Conservation (phyloP, 2,329 filamentous ascomycete species). For the Sporothrix inflata region DNA sequence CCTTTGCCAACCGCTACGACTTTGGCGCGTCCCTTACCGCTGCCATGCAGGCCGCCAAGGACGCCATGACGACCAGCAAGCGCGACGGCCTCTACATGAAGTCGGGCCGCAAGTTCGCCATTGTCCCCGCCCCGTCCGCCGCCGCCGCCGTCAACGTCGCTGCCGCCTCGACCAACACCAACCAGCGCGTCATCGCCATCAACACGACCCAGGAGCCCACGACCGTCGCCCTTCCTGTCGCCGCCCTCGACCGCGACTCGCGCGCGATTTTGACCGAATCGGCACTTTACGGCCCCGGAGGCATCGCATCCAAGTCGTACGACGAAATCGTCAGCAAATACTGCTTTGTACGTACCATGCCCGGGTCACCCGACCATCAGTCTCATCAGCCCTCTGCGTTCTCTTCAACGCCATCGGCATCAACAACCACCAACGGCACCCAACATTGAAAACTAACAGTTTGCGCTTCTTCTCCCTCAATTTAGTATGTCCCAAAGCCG, state of each 20-base stretch:
- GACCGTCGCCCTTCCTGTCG: constrained; percentile 21
- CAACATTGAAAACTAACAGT: constrained; percentile 27
- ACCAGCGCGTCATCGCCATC: constrained; percentile 27
- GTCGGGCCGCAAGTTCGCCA: constrained; percentile 47
- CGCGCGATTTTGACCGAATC: constrained; percentile 24
- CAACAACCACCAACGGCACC: constrained; percentile 44
- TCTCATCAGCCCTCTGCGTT: constrained; percentile 29
- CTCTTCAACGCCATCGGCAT: constrained; percentile 32
- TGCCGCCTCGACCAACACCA: background rate
- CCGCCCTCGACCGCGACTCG: constrained; percentile 22
- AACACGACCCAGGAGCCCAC: constrained; percentile 32
- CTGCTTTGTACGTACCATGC: constrained; percentile 91
- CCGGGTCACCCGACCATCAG: constrained; percentile 35
- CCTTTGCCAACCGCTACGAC: constrained; percentile 92
- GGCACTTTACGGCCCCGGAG: constrained; percentile 46
- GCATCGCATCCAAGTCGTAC: constrained; percentile 84
- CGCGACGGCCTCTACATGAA: constrained; percentile 63
- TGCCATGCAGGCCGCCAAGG: constrained; percentile 75
- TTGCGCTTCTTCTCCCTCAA: constrained; percentile 32
- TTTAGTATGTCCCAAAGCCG: constrained; percentile 66
- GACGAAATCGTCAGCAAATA: constrained; percentile 98
- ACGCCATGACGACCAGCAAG: constrained; percentile 53
- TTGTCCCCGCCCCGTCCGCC: constrained; percentile 30
- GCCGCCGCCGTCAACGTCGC: constrained; percentile 24
- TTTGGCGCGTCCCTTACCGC: constrained; percentile 90